phyloP scores from a whole-genome alignment of 192 early-diverging fungal genomes.

The Entrophospora sp. region DNA sequence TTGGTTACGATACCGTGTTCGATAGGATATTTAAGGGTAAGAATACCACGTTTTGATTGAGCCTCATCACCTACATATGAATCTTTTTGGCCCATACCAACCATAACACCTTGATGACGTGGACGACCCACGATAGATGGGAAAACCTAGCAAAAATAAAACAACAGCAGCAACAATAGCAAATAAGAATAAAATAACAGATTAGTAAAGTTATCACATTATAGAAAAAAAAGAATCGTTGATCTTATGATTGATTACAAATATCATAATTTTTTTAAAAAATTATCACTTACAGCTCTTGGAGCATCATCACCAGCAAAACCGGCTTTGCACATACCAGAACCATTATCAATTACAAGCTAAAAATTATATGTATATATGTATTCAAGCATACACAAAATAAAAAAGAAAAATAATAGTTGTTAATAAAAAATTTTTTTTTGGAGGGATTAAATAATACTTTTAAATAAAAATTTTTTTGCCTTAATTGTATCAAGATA shows the following conservation, averaged over 20 bases:
- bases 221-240: too few relatives aligned
- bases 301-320: conserved; percentile 89
- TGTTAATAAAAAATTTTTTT: not conserved
- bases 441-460: not conserved
- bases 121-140: conserved; percentile 81
- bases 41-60: conserved; percentile 83
- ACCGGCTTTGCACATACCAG: conserved; percentile 93
- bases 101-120: conserved; percentile 83
- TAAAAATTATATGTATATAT: conserved; percentile 18
- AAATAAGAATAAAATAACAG: too few relatives aligned
- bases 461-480: not conserved
- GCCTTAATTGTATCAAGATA: not conserved
- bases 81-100: conserved; percentile 88
- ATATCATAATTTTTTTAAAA: too few relatives aligned
- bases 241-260: too few relatives aligned
- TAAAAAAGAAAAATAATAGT: conserved; percentile 6
- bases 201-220: too few relatives aligned
- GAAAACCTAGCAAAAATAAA: conserved; percentile 26
- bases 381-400: not conserved
- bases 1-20: conserved; percentile 90
- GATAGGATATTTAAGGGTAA: conserved; percentile 81
- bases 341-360: conserved; percentile 89
- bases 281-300: conserved; percentile 65
- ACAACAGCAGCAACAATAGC: too few relatives aligned
- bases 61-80: conserved; percentile 88